Evolutionary conservation across 1,284 basidiomycete species (phyloP).

Genomic region (Cryptococcus floricola): DNA sequence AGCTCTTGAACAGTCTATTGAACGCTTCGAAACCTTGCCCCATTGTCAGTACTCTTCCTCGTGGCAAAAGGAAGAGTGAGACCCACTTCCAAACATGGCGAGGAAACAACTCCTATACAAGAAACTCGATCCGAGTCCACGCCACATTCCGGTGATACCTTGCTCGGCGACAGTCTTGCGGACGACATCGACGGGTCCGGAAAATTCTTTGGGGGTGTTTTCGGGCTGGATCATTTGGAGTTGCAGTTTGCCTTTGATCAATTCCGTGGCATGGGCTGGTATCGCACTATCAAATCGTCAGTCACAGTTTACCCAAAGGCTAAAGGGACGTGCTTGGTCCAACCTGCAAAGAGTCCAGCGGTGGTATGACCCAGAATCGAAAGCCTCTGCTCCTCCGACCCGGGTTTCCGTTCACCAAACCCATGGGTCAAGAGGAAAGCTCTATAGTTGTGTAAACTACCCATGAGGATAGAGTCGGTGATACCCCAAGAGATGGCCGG

Average conservation of each 20-base stretch:
- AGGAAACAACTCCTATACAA: conserved; percentile 46
- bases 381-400: conserved; percentile 22
- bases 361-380: conserved; percentile 42
- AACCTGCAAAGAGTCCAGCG: conserved; percentile 47
- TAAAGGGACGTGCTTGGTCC: conserved; percentile 43
- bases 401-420: conserved; percentile 31
- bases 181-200: conserved; percentile 45
- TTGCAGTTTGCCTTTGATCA: conserved; percentile 50
- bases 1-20: conserved; percentile 43
- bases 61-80: neutral
- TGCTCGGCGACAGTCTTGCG: conserved; percentile 40
- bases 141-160: conserved; percentile 47
- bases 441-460: conserved; percentile 50
- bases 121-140: conserved; percentile 44
- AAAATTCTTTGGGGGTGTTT: conserved; percentile 33
- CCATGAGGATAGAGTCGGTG: conserved; percentile 49
- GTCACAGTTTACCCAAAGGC: neutral
- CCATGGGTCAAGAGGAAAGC: conserved; percentile 36
- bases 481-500: conserved; percentile 49
- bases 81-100: conserved; percentile 48
- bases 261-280: conserved; percentile 49
- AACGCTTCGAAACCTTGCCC: conserved; percentile 46
- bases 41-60: neutral
- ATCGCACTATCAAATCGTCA: conserved; percentile 25
- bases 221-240: conserved; percentile 39